Conservation (phyloP, 2,329 filamentous ascomycete genomes). For the Corinectria fuckeliana region DNA sequence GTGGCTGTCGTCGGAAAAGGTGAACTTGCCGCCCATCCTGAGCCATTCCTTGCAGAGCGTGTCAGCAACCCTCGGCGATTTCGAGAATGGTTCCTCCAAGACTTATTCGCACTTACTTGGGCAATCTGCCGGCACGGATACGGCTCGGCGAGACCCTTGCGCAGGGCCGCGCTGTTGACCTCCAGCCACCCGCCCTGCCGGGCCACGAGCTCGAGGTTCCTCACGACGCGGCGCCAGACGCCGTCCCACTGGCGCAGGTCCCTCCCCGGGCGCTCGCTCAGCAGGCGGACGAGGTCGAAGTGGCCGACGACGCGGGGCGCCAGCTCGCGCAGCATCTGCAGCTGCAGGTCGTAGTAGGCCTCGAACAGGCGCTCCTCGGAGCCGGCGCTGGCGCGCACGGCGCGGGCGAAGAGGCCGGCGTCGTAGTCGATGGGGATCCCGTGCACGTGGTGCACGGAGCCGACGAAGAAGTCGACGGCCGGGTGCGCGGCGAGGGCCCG, state of each 20-base stretch:
- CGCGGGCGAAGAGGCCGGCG: constrained; percentile 64
- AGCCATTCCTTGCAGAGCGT: constrained; percentile 67
- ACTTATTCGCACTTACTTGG: constrained; percentile 60
- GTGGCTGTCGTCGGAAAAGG: constrained; percentile 94
- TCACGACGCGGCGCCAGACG: constrained; percentile 76
- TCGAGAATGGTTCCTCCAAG: background rate
- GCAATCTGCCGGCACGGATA: constrained; percentile 85
- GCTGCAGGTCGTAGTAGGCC: constrained; percentile 88
- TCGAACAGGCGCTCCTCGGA: constrained; percentile 76
- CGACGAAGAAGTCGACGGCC: constrained; percentile 86
- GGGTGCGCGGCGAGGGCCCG: constrained; percentile 64
- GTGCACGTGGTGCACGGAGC: constrained; percentile 89
- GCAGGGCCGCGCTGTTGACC: constrained; percentile 84
- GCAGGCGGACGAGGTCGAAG: constrained; percentile 87
- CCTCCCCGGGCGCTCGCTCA: constrained; percentile 72
- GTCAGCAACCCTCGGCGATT: background rate
- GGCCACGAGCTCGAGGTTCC: constrained; percentile 76
- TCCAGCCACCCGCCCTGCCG: constrained; percentile 84
- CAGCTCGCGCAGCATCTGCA: constrained; percentile 76
- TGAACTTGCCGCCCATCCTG: constrained; percentile 78
- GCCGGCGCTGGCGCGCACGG: constrained; percentile 48
- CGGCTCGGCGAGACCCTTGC: constrained; percentile 89
- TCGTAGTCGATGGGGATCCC: constrained; percentile 91
- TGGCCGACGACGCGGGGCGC: constrained; percentile 85
- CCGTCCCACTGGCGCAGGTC: constrained; percentile 63